Evolutionary conservation across 1,284 basidiomycete genomes (phyloP).

Genomic region (Cutaneotrichosporon cavernicola): DNA sequence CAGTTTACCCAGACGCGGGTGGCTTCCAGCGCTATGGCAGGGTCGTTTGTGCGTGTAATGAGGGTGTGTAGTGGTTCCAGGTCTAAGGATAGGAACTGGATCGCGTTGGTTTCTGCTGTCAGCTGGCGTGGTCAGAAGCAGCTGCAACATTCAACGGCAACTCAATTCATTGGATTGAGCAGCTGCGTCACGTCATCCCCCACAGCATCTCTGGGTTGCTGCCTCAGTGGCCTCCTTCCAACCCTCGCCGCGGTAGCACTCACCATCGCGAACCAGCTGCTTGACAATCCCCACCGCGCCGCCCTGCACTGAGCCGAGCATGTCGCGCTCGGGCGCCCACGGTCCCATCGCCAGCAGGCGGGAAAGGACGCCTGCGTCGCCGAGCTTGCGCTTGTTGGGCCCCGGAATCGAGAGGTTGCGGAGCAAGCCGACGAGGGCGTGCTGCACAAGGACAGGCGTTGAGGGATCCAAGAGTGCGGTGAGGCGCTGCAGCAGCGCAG

Average conservation of each 20-base stretch:
- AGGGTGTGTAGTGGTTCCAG: conserved; percentile 71
- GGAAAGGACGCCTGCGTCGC: conserved; percentile 65
- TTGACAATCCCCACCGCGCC: conserved; percentile 84
- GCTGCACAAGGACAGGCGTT: conserved; percentile 72
- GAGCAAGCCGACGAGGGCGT: conserved; percentile 75
- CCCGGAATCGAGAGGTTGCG: conserved; percentile 76
- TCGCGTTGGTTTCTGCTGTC: conserved; percentile 21
- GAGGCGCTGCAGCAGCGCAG: conserved; percentile 20
- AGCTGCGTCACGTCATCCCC: neutral
- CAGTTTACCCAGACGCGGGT: conserved; percentile 49
- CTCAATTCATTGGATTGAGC: too few species aligned
- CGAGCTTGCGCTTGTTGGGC: conserved; percentile 63
- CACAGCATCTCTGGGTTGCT: neutral
- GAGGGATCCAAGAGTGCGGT: conserved; percentile 61
- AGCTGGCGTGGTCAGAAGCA: neutral
- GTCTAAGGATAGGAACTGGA: conserved; percentile 22
- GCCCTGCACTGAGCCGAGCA: conserved; percentile 81
- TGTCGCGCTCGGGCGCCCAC: conserved; percentile 69
- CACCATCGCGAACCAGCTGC: conserved; percentile 59
- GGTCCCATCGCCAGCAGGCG: conserved; percentile 65
- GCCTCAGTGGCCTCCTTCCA: neutral
- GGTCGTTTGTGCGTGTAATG: conserved; percentile 72
- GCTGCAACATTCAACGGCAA: too few species aligned
- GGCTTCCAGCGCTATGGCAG: conserved; percentile 81
- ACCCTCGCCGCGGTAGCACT: neutral